Conservation (phyloP, 2,329 filamentous ascomycete genomes). For the Fusarium kyushuense region DNA sequence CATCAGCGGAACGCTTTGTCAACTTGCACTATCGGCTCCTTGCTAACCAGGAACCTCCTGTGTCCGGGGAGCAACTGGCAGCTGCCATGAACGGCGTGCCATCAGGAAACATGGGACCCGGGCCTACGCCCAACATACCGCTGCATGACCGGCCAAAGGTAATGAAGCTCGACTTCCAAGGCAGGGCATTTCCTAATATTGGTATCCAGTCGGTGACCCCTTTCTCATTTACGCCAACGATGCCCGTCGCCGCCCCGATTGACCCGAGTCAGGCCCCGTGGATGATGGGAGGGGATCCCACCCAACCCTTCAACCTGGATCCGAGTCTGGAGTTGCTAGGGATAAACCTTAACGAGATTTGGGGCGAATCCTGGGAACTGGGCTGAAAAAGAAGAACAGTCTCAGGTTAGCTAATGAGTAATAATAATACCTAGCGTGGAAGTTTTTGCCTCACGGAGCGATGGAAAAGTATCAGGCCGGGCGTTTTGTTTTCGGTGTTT, state of each 20-base stretch:
- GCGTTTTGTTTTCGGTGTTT: slow-evolving; percentile 22
- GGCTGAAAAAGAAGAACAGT: slow-evolving; percentile 45
- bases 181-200: slow-evolving; percentile 49
- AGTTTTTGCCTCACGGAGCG: slow-evolving; percentile 10
- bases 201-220: slow-evolving; percentile 56
- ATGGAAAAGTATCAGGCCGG: slow-evolving; percentile 16
- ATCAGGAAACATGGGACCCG: slow-evolving; percentile 45
- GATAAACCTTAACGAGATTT: slow-evolving; percentile 67
- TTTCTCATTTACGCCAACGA: slow-evolving; percentile 55
- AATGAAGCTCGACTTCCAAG: slow-evolving; percentile 47
- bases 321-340: slow-evolving; percentile 66
- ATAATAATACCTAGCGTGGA: slow-evolving; percentile 43
- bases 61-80: slow-evolving; percentile 49
- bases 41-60: slow-evolving; percentile 64
- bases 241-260: slow-evolving; percentile 52
- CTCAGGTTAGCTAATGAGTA: slow-evolving; percentile 34
- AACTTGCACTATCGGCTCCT: slow-evolving; percentile 69
- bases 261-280: slow-evolving; percentile 53
- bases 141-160: slow-evolving; percentile 57
- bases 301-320: slow-evolving; percentile 62
- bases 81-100: slow-evolving; percentile 43
- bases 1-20: slow-evolving; percentile 70
- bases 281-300: slow-evolving; percentile 50
- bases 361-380: slow-evolving; percentile 64
- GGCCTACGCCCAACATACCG: slow-evolving; percentile 50